These are phyloP conservation scores for Hypoxylon sp. DNA, from an alignment of 2,329 filamentous ascomycete genomes.

Conservation along the genomic window DNA sequence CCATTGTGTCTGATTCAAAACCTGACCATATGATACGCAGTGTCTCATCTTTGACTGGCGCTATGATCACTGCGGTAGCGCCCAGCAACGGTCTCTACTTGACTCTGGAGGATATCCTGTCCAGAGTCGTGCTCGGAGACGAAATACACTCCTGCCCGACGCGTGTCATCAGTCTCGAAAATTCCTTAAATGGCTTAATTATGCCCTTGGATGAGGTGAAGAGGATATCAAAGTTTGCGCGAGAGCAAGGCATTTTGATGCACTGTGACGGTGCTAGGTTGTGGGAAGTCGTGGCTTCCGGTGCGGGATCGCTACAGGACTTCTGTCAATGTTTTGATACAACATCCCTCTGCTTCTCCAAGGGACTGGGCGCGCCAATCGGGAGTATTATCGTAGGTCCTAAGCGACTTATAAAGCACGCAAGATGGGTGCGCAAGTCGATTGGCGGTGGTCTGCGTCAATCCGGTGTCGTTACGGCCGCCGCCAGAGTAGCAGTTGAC, in stretches of 20 bases:
- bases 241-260: conserved; percentile 58
- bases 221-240: conserved; percentile 55
- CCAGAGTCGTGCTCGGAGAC: conserved; percentile 58
- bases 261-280: conserved; percentile 68
- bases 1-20: background rate
- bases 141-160: conserved; percentile 61
- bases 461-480: conserved; percentile 80
- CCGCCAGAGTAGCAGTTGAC: conserved; percentile 82
- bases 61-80: conserved; percentile 67
- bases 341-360: conserved; percentile 65
- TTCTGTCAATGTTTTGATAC: conserved; percentile 65
- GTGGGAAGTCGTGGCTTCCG: conserved; percentile 65
- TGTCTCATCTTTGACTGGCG: conserved; percentile 75
- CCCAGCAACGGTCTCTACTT: conserved; percentile 59
- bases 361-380: conserved; percentile 68
- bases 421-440: conserved; percentile 83
- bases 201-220: conserved; percentile 56
- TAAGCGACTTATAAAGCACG: conserved; percentile 72
- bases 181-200: conserved; percentile 58
- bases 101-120: conserved; percentile 60
- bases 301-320: conserved; percentile 60
- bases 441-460: conserved; percentile 86
- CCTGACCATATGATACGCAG: conserved; percentile 40
- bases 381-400: conserved; percentile 64
- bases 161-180: conserved; percentile 60